A percentile compares a stretch with the other conserved stretches of the same genome.
phyloP scores from a whole-genome alignment of 1,284 basidiomycete species.

The Malassezia sympodialis region DNA sequence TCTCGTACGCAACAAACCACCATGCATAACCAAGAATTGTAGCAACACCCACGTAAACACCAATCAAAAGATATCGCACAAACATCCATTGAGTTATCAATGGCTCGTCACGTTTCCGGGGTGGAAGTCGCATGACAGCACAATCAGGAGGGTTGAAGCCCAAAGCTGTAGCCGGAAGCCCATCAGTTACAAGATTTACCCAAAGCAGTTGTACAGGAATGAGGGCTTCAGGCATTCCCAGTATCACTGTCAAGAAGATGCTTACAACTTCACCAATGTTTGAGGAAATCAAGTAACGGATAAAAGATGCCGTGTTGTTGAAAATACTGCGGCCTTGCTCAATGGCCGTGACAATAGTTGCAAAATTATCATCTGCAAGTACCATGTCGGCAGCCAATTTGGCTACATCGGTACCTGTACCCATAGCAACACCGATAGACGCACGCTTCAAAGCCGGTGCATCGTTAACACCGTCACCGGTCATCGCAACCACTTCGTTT shows the following conservation, averaged over 20 bases:
- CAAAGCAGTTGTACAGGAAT: constrained; percentile 95
- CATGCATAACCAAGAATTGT: constrained; percentile 95
- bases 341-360: constrained; percentile 50
- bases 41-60: constrained; percentile 82
- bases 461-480: constrained; percentile 50
- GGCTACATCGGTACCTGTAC: constrained; percentile 50
- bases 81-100: constrained; percentile 88
- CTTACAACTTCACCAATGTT: constrained; percentile 97
- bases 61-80: constrained; percentile 86
- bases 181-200: constrained; percentile 57
- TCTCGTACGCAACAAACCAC: constrained; percentile 90
- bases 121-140: constrained; percentile 80
- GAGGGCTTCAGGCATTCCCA: constrained; percentile 96
- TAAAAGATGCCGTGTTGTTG: constrained; percentile 98
- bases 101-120: constrained; percentile 75
- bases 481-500: constrained; percentile 92
- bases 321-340: constrained; percentile 95
- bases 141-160: constrained; percentile 95
- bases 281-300: constrained; percentile 71
- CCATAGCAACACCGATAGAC: constrained; percentile 51
- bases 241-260: constrained; percentile 90
- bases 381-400: constrained; percentile 52
- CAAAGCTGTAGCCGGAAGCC: constrained; percentile 90
- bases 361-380: constrained; percentile 52
- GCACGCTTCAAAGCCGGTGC: constrained; percentile 51